Evolutionary conservation across 805 yeast genomes (phyloP).

Genomic region (Yamadazyma paraphyllophila): DNA sequence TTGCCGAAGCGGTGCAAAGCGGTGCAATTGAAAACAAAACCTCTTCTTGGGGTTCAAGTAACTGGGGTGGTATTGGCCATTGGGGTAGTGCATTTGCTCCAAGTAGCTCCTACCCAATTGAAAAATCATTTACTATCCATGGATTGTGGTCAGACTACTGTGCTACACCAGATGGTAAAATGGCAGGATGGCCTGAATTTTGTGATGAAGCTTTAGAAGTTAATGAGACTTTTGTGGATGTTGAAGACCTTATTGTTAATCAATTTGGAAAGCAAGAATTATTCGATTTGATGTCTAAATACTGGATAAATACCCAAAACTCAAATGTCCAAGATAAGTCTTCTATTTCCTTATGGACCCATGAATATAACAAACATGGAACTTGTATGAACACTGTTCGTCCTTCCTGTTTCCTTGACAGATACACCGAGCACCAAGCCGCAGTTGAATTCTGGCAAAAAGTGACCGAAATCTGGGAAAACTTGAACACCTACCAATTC

Average conservation of each 20-base stretch:
- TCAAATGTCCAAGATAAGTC: slow-evolving; percentile 63
- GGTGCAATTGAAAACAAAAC: neutral
- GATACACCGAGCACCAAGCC: slow-evolving; percentile 21
- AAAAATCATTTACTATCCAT: slow-evolving; percentile 39
- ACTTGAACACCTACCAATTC: slow-evolving; percentile 58
- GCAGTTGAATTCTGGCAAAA: slow-evolving; percentile 31
- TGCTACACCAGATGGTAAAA: slow-evolving; percentile 51
- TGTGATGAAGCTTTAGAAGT: slow-evolving; percentile 66
- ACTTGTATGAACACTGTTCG: slow-evolving; percentile 83
- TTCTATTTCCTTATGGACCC: slow-evolving; percentile 61
- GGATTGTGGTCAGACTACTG: slow-evolving; percentile 56
- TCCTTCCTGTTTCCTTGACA: slow-evolving; percentile 61
- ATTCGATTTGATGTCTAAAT: slow-evolving; percentile 50
- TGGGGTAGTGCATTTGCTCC: slow-evolving; percentile 11
- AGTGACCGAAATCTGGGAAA: slow-evolving; percentile 26
- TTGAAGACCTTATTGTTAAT: slow-evolving; percentile 35
- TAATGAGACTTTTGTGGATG: slow-evolving; percentile 18
- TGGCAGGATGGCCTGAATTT: slow-evolving; percentile 58
- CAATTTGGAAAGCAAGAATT: slow-evolving; percentile 50
- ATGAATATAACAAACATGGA: slow-evolving; percentile 92
- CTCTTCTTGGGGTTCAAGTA: slow-evolving; percentile 5
- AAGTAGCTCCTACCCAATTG: slow-evolving; percentile 24
- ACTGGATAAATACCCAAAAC: slow-evolving; percentile 61
- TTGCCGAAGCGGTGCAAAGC: neutral
- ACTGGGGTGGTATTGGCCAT: slow-evolving; percentile 19